Base-by-base conservation (phyloP, 1,139 yeast species). In the Pichia sp. region DNA sequence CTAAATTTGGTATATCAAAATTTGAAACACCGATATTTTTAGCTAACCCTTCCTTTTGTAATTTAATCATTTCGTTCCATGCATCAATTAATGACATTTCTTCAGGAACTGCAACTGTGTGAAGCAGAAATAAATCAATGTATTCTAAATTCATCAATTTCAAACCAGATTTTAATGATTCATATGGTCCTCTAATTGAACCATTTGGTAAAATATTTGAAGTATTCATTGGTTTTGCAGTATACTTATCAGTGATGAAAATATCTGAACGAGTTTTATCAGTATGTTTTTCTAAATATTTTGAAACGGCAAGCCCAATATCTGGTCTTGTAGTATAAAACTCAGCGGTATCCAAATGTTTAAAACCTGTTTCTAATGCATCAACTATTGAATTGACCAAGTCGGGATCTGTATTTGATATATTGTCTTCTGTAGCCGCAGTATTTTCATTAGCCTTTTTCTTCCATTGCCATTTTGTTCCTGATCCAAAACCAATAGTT, bases 111-210 rank as follows among this genome's bases (percentile, higher is more conserved):
- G 88, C 89, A 18, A 19, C 18, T 28, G 76, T 70, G 64, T 87
- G 95, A 54, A 87, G 70, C 64, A 87, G 70, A 61, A 79, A 84
- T 57, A 87, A 70, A 65, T 87, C 95, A 45, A 87, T 76, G 62
- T 86, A 87, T 30, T 80, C 83, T 27, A 80, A 66, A 5, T 54
- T 49, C 61, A 85, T 67, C 31, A 74, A 75, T 56, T 71, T 64
- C 62, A 84, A 69, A 3, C 83, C 74, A 7, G 63, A 65, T 22
- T 77, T 75, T 42, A 85, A 67, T 1, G 80, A 77, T 14, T 67
- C 80, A 31, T 71, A 68, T 1, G 90, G 86, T 48, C 71, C 70
- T 6, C 60, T 62, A 44, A 70, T 56, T 46, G 66, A 60, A 36
- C 73, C 62, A 66, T 67, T 43, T 48, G 53, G 27, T 18, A 46